Percentiles rank a stretch among this genome's conserved stretches.
phyloP scores from a whole-genome alignment of 2,329 filamentous ascomycete genomes.

The Alternaria panax region DNA sequence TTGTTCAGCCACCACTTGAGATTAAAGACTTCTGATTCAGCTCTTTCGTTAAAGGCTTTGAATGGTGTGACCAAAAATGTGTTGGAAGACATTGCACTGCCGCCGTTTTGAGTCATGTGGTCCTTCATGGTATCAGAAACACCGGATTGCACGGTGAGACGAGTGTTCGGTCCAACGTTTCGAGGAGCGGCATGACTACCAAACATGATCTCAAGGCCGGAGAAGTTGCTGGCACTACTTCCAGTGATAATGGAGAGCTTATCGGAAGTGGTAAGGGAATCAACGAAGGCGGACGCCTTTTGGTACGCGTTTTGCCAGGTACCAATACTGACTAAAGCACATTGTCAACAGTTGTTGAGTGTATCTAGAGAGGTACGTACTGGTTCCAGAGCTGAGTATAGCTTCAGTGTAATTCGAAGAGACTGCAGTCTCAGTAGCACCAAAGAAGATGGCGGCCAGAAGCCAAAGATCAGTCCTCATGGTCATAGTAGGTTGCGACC shows the following conservation, averaged over 20 bases:
- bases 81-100: constrained; percentile 3
- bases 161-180: constrained; percentile 8
- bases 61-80: not conserved
- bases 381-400: not conserved
- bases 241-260: constrained; percentile 49
- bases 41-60: not conserved
- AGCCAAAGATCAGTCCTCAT: not conserved
- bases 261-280: constrained; percentile 47
- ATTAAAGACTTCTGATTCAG: constrained; percentile 15
- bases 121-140: constrained; percentile 19
- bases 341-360: not conserved
- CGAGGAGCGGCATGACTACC: constrained; percentile 8
- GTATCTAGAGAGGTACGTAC: not conserved
- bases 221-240: constrained; percentile 16
- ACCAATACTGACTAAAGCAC: not conserved
- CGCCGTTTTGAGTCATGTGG: constrained; percentile 18
- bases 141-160: constrained; percentile 13
- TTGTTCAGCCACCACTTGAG: constrained; percentile 24
- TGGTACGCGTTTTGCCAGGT: constrained; percentile 28
- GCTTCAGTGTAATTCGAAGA: not conserved
- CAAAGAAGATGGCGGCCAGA: not conserved
- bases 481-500: not conserved
- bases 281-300: constrained; percentile 49
- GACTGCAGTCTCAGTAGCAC: not conserved
- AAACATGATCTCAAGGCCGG: constrained; percentile 2